These are phyloP conservation scores for Jatropha podagrica DNA, from an alignment of 441 rosid species.

Conservation along the genomic window DNA sequence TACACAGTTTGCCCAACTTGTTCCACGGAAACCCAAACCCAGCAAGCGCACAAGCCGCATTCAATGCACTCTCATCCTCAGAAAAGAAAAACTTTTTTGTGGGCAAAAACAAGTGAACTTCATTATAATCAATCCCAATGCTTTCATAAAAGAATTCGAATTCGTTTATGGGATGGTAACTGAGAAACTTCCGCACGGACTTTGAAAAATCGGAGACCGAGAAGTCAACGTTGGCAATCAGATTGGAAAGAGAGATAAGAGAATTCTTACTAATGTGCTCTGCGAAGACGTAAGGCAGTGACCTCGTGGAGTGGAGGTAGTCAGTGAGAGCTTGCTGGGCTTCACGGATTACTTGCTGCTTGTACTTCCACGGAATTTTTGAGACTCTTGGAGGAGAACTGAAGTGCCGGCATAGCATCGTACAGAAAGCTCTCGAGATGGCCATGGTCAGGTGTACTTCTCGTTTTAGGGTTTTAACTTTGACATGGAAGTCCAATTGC, in stretches of 20 bases:
- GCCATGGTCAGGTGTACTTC: not conserved
- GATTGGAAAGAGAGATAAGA: constrained; percentile 28
- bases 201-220: constrained; percentile 23
- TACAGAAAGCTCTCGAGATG: constrained; percentile 7
- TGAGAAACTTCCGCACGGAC: constrained; percentile 38
- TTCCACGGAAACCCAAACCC: constrained; percentile 76
- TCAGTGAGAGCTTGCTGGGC: constrained; percentile 41
- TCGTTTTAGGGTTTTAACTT: constrained; percentile 23
- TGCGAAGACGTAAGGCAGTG: constrained; percentile 36
- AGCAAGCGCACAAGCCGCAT: constrained; percentile 48
- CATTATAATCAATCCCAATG: constrained; percentile 56
- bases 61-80: constrained; percentile 44
- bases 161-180: constrained; percentile 79
- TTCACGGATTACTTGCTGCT: constrained; percentile 32
- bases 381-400: constrained; percentile 18
- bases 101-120: constrained; percentile 44
- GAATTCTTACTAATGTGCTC: constrained; percentile 43
- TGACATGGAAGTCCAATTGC: not conserved
- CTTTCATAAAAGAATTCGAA: constrained; percentile 84
- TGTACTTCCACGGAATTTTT: constrained; percentile 41
- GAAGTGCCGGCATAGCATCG: constrained; percentile 26
- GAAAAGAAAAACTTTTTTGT: constrained; percentile 52
- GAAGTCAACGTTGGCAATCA: constrained; percentile 26
- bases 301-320: constrained; percentile 39
- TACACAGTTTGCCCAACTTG: constrained; percentile 51